Base-by-base conservation (phyloP, 2,329 filamentous ascomycete species). In the Apiospora pterosperma region DNA sequence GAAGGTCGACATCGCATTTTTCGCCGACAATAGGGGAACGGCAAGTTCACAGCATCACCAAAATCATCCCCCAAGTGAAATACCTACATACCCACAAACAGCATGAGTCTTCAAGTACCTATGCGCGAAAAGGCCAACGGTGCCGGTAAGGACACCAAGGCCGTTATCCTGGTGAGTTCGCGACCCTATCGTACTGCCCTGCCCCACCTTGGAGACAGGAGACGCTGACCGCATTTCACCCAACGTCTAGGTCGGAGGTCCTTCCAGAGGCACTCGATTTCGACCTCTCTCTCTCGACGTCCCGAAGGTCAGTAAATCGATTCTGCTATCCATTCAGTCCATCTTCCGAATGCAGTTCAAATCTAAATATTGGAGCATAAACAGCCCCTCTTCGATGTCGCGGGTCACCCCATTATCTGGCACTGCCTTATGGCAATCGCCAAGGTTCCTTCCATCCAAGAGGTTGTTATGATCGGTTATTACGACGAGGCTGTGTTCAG, bases 391-490 rank as follows among this genome's bases (percentile, higher is more conserved):
- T 98, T 99, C 83, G 95, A 97, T 79, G 93, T 99, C 75, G 96
- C 96, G 71, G 96, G 96, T 72, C 96, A 99, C 81, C 93, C 95
- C 72, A 98, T 99, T 82, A 93, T 98, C 83, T 95, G 94, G 86
- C 96, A 99, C 85, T 97, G 94, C 84, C 88, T 99, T 77, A 92
- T 91, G 74, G 93, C 96, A 74, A 87, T 98, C 75, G 89, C 92
- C 70, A 96, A 94, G 78, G 92, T 98, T 66, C 91, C 92, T 73
- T 91, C 92, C 75, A 86, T 99, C 79, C 92, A 93, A 76, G 96
- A 99, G 81, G 95, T 99, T 73, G 94, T 96, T 83, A 90, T 99
- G 75, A 96, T 99, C 76, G 96, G 96, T 76, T 99, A 99, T 87
- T 99, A 98, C 80, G 96, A 99, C 77, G 96, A 98, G 82, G 87